Evolutionary conservation across 225 moss, liverwort and hornwort genomes (phyloP).

Genomic region (Ulota crispa): DNA sequence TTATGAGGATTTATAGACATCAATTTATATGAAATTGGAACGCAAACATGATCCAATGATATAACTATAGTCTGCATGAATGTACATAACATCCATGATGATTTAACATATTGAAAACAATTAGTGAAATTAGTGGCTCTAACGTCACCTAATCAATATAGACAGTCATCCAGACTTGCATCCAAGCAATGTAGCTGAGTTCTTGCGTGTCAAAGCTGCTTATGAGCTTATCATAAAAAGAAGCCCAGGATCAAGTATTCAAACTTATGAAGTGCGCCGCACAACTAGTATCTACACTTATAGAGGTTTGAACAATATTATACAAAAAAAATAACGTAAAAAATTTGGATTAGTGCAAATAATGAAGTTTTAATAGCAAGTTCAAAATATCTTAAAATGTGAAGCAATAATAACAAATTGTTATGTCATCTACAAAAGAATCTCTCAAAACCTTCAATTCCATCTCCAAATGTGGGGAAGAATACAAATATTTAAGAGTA

Average conservation of each 20-base stretch:
- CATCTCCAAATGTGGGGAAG: too few species aligned
- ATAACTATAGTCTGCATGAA: not conserved
- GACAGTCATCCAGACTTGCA: slow-evolving; percentile 59
- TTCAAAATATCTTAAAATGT: not conserved
- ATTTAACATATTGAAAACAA: not conserved
- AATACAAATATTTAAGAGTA: not conserved
- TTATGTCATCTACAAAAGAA: not conserved
- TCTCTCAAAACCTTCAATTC: fast-evolving
- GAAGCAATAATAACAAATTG: not conserved
- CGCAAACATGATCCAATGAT: fast-evolving
- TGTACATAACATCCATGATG: not conserved
- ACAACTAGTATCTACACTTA: not conserved
- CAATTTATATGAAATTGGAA: not conserved
- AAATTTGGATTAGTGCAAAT: not conserved
- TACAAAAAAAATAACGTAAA: not conserved
- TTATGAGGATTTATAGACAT: not conserved
- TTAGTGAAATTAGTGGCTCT: too few species aligned
- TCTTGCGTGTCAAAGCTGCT: slow-evolving; percentile 37
- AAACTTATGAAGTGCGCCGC: fast-evolving
- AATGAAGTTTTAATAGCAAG: not conserved
- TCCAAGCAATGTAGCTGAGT: slow-evolving; percentile 32
- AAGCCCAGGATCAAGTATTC: not conserved
- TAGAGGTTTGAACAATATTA: not conserved
- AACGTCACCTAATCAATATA: not conserved
- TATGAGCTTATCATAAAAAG: slow-evolving; percentile 42